Conservation (phyloP, 495 filamentous ascomycete genomes). For the Xylaria curta region DNA sequence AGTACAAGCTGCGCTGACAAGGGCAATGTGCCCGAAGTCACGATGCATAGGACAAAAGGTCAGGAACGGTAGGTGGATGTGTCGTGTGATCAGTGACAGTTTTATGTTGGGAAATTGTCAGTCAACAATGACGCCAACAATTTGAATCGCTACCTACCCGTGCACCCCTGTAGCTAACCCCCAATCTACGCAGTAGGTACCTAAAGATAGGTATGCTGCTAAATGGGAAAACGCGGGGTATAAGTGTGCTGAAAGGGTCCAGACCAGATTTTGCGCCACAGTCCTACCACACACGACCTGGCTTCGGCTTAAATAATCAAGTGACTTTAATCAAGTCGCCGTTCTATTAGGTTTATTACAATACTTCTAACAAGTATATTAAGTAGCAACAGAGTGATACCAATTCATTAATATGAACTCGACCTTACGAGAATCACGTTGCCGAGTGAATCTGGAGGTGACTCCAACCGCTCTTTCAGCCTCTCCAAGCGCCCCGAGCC, state of each 20-base stretch:
- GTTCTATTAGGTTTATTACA: slow-evolving; percentile 4
- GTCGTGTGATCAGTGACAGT: background rate
- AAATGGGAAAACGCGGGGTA: slow-evolving; percentile 20
- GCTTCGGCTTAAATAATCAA: background rate
- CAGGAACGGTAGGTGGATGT: slow-evolving; percentile 4
- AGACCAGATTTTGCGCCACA: background rate
- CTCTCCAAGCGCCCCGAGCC: background rate
- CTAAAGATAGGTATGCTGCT: background rate
- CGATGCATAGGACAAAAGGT: slow-evolving; percentile 4
- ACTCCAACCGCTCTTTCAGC: background rate
- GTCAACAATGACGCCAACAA: background rate
- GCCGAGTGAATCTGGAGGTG: background rate
- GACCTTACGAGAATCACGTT: background rate
- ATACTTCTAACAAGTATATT: slow-evolving; percentile 9
- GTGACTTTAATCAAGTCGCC: background rate
- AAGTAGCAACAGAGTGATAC: background rate
- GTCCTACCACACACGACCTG: background rate
- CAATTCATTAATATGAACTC: background rate
- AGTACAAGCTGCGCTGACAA: background rate
- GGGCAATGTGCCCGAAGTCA: slow-evolving; percentile 5
- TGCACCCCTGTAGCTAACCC: background rate
- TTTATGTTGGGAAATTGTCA: background rate
- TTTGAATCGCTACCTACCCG: background rate
- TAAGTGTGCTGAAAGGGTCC: background rate
- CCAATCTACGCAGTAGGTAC: too few relatives aligned